A percentile compares a stretch with the other conserved stretches of the same genome.
Evolutionary conservation across 78 protist species (phyloP).

Genomic region (Isochrysis galbana): DNA sequence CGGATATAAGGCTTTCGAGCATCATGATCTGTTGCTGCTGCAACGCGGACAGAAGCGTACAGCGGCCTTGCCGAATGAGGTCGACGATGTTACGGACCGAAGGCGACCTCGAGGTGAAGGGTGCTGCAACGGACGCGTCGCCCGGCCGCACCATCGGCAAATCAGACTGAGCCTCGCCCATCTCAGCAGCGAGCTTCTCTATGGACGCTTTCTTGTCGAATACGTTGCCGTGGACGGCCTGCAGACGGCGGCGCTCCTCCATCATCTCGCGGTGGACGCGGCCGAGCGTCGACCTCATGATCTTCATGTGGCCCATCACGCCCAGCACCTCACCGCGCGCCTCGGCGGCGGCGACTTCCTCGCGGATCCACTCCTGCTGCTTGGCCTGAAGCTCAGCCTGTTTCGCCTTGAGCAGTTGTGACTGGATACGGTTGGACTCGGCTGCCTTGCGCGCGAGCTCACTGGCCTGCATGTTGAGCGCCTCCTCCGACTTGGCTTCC

Average conservation of each 20-base stretch:
- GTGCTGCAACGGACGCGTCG: conserved; percentile 64
- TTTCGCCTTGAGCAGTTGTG: neutral
- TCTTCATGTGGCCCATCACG: neutral
- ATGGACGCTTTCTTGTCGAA: neutral
- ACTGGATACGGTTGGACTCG: neutral
- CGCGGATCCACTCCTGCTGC: neutral
- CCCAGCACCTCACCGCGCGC: conserved; percentile 25
- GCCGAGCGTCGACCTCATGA: neutral
- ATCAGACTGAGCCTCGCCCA: neutral
- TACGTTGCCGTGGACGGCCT: conserved; percentile 19
- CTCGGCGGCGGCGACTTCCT: neutral
- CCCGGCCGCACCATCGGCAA: conserved; percentile 36
- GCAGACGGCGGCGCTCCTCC: neutral
- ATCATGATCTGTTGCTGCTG: conserved; percentile 51
- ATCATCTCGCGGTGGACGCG: conserved; percentile 1
- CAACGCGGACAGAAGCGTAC: conserved; percentile 40
- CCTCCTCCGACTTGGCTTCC: neutral
- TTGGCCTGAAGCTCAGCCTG: conserved; percentile 19
- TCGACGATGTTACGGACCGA: conserved; percentile 31
- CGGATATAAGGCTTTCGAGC: conserved; percentile 47
- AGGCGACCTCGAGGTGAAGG: conserved; percentile 51
- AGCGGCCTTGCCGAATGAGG: conserved; percentile 38
- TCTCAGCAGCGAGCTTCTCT: neutral
- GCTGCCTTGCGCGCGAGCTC: neutral
- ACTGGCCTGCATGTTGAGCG: neutral